Conservation (phyloP, 73 alveolate species). For the Blepharisma stoltei region DNA sequence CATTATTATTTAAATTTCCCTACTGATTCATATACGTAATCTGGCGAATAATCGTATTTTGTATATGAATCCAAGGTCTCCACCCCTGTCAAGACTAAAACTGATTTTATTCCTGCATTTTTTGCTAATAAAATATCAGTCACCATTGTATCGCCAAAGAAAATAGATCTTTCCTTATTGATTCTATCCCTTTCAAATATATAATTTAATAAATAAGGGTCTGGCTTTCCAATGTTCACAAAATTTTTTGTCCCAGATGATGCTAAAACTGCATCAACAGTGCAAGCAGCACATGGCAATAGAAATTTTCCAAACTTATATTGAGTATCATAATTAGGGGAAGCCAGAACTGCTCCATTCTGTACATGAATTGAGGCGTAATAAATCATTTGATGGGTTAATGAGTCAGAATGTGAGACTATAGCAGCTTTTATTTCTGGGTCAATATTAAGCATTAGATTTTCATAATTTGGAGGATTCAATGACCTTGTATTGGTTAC, state of each 20-base stretch:
- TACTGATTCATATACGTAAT: too few relatives aligned
- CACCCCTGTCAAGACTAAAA: neutral
- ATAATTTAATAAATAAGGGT: too few relatives aligned
- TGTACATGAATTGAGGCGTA: neutral
- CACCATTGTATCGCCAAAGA: neutral
- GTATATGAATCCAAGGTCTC: too few relatives aligned
- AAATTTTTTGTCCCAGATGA: neutral
- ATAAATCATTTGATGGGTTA: neutral
- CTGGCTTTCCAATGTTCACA: too few relatives aligned
- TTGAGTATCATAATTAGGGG: slow-evolving; percentile 8
- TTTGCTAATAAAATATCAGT: slow-evolving; percentile 10
- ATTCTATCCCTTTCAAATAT: too few relatives aligned
- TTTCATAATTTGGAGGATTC: neutral
- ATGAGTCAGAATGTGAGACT: neutral
- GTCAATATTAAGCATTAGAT: neutral
- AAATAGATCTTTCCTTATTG: neutral
- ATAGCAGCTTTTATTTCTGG: slow-evolving; percentile 20
- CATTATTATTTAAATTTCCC: too few relatives aligned
- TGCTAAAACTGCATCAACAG: neutral
- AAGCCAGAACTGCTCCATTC: slow-evolving; percentile 8
- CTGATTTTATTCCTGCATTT: slow-evolving; percentile 11
- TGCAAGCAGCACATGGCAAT: slow-evolving; percentile 26
- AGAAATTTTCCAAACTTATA: slow-evolving; percentile 9
- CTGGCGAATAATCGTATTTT: too few relatives aligned
- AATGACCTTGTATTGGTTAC: neutral